phyloP scores from a whole-genome alignment of 441 rosid species.

The Gossypium davidsonii region DNA sequence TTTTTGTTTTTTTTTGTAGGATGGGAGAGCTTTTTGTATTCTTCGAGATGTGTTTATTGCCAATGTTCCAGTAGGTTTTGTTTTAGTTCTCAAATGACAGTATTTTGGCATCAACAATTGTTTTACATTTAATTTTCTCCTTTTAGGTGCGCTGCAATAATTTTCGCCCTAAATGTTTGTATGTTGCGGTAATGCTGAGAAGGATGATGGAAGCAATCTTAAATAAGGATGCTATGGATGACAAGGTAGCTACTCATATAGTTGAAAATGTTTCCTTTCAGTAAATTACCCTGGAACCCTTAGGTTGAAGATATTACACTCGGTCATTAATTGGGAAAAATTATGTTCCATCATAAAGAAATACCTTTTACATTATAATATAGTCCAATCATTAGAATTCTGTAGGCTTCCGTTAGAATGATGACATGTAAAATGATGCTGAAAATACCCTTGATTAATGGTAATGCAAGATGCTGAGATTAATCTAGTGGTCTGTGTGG shows the following conservation, averaged over 20 bases:
- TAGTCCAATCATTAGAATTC: not conserved
- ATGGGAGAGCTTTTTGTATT: slow-evolving; percentile 52
- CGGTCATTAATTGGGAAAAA: not conserved
- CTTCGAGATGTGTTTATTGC: slow-evolving; percentile 85
- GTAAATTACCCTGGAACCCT: not conserved
- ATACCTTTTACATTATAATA: not conserved
- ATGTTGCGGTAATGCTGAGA: slow-evolving; percentile 95
- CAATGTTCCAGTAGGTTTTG: slow-evolving; percentile 69
- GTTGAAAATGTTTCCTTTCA: not conserved
- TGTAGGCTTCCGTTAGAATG: not conserved
- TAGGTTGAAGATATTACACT: not conserved
- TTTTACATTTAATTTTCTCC: slow-evolving; percentile 20
- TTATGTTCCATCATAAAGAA: not conserved
- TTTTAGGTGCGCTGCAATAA: slow-evolving; percentile 56
- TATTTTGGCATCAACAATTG: slow-evolving; percentile 6
- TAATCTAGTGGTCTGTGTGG: not conserved
- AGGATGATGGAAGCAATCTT: slow-evolving; percentile 92
- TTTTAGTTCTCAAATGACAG: not conserved
- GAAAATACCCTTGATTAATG: not conserved
- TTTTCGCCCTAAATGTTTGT: slow-evolving; percentile 84
- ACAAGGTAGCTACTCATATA: slow-evolving; percentile 53
- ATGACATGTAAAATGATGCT: not conserved
- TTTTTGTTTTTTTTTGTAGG: slow-evolving; percentile 33
- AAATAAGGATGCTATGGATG: slow-evolving; percentile 97
- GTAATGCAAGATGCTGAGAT: not conserved